phyloP scores from a whole-genome alignment of 768 basidiomycete species.

The Lactarius deliciosus region DNA sequence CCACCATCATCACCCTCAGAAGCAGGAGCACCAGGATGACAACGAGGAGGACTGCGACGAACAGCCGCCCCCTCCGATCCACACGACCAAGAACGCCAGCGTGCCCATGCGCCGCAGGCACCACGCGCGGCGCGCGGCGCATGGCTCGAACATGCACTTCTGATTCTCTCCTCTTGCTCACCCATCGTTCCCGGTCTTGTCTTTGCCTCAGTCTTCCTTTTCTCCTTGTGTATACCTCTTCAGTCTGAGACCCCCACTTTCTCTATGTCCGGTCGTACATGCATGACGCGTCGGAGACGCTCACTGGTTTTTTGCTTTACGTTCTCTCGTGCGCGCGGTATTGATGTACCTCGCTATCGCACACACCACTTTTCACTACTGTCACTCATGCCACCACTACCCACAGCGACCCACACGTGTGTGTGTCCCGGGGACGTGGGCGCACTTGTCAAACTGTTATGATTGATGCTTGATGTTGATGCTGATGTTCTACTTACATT shows the following conservation, averaged over 20 bases:
- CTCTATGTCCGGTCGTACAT: background rate
- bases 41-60: background rate
- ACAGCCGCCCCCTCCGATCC: background rate
- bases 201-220: background rate
- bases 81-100: background rate
- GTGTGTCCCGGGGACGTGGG: background rate
- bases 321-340: background rate
- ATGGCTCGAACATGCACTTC: background rate
- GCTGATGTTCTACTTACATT: background rate
- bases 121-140: background rate
- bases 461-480: background rate
- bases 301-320: background rate
- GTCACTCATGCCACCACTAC: background rate
- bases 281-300: constrained; percentile 19
- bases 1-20: background rate
- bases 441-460: background rate
- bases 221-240: background rate
- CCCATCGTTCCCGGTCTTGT: background rate
- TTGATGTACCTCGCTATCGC: constrained; percentile 3
- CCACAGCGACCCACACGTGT: background rate
- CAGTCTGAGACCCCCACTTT: constrained; percentile 4
- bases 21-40: background rate
- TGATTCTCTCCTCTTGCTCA: background rate
- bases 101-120: background rate
- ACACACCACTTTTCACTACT: background rate